phyloP scores from a whole-genome alignment of 140 eudicot genomes.

The Senecio squalidus region DNA sequence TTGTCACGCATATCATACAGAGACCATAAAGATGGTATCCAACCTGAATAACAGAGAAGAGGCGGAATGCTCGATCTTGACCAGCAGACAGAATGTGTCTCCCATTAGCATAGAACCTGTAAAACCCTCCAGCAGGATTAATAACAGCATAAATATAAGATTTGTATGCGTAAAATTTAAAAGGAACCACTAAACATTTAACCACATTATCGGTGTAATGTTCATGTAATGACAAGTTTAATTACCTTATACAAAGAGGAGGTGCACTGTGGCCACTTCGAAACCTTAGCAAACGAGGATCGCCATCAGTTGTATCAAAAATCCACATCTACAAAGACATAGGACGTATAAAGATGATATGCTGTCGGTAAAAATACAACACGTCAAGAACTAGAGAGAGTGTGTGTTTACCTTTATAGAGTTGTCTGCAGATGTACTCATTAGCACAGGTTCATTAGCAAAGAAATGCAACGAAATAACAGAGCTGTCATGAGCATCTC shows the following conservation, averaged over 20 bases:
- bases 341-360: background rate
- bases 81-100: conserved; percentile 96
- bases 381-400: background rate
- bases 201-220: background rate
- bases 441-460: conserved; percentile 88
- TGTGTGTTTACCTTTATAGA: conserved; percentile 56
- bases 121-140: conserved; percentile 14
- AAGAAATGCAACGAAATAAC: conserved; percentile 79
- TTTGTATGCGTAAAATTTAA: background rate
- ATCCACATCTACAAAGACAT: conserved; percentile 74
- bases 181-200: background rate
- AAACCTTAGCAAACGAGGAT: conserved; percentile 84
- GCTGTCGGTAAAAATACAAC: background rate
- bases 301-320: conserved; percentile 89
- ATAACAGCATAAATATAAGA: background rate
- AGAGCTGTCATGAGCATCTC: conserved; percentile 87
- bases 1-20: background rate
- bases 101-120: conserved; percentile 92
- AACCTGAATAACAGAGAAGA: conserved; percentile 88
- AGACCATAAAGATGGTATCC: background rate
- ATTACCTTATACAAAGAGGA: conserved; percentile 81
- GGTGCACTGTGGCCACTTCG: conserved; percentile 99
- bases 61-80: conserved; percentile 97
- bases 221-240: background rate
- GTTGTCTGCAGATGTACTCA: conserved; percentile 95